These are phyloP conservation scores for Nicotiana sylvestris DNA, from an alignment of 257 asterid genomes.

Conservation along the genomic window DNA sequence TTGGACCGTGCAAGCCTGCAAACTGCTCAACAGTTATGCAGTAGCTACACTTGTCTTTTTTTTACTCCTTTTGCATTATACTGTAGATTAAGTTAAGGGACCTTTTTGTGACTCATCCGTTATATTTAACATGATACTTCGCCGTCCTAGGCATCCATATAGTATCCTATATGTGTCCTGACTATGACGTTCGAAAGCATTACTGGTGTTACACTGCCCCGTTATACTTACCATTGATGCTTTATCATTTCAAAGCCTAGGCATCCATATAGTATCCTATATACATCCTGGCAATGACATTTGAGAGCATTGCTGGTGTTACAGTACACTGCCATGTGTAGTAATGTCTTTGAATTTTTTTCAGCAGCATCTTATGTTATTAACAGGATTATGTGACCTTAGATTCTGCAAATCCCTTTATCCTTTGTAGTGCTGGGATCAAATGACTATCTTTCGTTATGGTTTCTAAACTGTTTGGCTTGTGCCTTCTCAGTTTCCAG, in stretches of 20 bases:
- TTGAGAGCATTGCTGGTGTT: background rate
- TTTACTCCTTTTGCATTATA: background rate
- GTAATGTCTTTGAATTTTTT: background rate
- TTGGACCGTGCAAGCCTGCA: background rate
- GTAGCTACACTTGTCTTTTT: background rate
- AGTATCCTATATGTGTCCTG: background rate
- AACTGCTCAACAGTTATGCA: background rate
- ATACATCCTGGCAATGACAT: background rate
- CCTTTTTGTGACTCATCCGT: background rate
- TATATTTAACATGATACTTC: background rate
- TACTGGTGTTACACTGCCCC: background rate
- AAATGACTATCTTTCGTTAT: background rate
- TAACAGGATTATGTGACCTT: background rate
- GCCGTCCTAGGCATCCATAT: background rate
- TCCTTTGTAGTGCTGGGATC: background rate
- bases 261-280: background rate
- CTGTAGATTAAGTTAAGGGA: no score
- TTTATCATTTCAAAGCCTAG: background rate
- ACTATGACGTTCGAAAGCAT: background rate
- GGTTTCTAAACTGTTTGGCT: background rate
- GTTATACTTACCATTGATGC: background rate
- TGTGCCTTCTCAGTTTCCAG: constrained; percentile 31
- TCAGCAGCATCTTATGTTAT: background rate
- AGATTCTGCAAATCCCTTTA: background rate
- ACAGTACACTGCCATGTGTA: background rate